phyloP scores from a whole-genome alignment of 176 grass and related monocot genomes.

The Triticum urartu region DNA sequence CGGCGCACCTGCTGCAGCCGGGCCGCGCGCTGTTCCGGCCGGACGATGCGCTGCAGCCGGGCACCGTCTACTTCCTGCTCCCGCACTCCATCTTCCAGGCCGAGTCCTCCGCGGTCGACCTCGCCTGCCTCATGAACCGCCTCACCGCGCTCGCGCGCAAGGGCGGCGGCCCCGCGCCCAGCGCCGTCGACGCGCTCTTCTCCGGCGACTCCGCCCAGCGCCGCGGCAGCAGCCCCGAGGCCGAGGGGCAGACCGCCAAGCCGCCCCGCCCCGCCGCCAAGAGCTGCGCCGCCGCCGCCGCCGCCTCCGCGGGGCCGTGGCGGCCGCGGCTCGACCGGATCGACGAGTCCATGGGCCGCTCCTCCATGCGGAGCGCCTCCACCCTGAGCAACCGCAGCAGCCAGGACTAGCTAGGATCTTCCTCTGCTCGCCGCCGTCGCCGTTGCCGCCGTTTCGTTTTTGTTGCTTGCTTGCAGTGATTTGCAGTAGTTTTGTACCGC shows the following conservation, averaged over 20 bases:
- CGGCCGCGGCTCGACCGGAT: constrained; percentile 65
- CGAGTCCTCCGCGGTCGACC: constrained; percentile 83
- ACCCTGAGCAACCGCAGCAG: constrained; percentile 20
- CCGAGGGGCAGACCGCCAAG: background rate
- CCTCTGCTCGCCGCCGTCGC: background rate
- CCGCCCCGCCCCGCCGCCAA: background rate
- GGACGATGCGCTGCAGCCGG: constrained; percentile 66
- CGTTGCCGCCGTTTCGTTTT: background rate
- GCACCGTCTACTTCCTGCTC: constrained; percentile 86
- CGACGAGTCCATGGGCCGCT: constrained; percentile 63
- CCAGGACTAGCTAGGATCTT: constrained; percentile 14
- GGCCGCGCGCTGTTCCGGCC: constrained; percentile 57
- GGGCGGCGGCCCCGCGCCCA: constrained; percentile 28
- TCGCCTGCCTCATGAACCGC: constrained; percentile 83
- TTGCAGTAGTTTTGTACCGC: background rate
- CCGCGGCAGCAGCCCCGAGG: no score
- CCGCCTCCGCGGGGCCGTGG: constrained; percentile 23
- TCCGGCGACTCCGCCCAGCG: background rate
- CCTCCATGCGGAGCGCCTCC: constrained; percentile 44
- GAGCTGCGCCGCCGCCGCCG: background rate
- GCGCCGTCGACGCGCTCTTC: constrained; percentile 52
- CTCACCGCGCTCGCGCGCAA: constrained; percentile 59
- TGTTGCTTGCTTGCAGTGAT: background rate
- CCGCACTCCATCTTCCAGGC: constrained; percentile 70
- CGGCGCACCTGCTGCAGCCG: constrained; percentile 60